Evolutionary conservation across 2,329 filamentous ascomycete genomes (phyloP).

Genomic region (Colletotrichum incanum): DNA sequence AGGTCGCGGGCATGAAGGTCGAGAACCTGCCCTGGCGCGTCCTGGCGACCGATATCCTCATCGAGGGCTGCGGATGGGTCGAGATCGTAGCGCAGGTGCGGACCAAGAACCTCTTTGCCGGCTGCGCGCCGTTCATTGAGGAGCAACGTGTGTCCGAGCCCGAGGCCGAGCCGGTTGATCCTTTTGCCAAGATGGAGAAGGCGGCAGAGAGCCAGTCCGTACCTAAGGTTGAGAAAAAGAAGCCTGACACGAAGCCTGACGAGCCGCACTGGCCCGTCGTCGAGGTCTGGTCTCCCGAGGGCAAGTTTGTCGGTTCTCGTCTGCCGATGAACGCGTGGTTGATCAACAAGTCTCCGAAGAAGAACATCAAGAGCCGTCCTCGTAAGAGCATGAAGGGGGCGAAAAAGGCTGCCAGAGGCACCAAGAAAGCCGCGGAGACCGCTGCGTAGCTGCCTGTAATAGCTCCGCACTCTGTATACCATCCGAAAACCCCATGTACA

Average conservation of each 20-base stretch:
- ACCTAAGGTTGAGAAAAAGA: constrained; percentile 44
- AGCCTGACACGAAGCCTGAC: constrained; percentile 22
- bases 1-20: constrained; percentile 74
- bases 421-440: constrained; percentile 45
- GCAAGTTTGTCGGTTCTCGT: constrained; percentile 81
- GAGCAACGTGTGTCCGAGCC: constrained; percentile 39
- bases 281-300: constrained; percentile 88
- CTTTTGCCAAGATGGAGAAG: constrained; percentile 41
- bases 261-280: constrained; percentile 75
- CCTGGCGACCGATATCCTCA: constrained; percentile 85
- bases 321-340: constrained; percentile 81
- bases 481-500: not conserved
- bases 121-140: constrained; percentile 46
- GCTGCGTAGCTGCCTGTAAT: constrained; percentile 6
- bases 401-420: constrained; percentile 67
- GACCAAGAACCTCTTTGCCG: constrained; percentile 62
- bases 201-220: constrained; percentile 42
- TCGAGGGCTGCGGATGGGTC: constrained; percentile 95
- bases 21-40: constrained; percentile 85
- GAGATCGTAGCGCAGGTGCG: constrained; percentile 89
- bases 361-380: constrained; percentile 70
- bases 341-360: constrained; percentile 69
- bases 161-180: constrained; percentile 38
- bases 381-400: constrained; percentile 79
- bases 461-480: constrained; percentile 14